Conservation (phyloP, 2,329 filamentous ascomycete species). For the Huntiella omanensis region DNA sequence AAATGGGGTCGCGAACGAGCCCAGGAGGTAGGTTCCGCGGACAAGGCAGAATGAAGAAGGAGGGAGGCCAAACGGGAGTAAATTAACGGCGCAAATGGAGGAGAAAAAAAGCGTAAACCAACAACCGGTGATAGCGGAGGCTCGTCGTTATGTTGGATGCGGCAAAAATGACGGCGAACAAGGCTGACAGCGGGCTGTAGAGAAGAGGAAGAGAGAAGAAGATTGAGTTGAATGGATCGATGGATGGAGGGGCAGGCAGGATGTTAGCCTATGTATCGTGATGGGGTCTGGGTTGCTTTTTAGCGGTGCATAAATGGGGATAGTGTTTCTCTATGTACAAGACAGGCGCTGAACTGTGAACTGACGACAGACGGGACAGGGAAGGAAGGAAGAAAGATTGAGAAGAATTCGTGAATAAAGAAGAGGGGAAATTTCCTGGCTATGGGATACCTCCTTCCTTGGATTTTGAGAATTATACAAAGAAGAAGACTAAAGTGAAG, state of each 20-base stretch:
- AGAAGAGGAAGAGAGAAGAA: background rate
- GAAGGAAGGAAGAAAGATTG: background rate
- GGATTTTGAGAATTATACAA: background rate
- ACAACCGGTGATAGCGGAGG: too few relatives aligned
- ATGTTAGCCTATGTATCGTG: too few relatives aligned
- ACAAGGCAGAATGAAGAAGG: background rate
- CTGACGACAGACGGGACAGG: background rate
- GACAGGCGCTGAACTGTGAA: slow-evolving; percentile 1
- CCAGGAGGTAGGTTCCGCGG: too few relatives aligned
- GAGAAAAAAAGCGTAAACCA: background rate
- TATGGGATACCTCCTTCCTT: too few relatives aligned
- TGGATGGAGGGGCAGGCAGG: too few relatives aligned
- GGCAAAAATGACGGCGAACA: too few relatives aligned
- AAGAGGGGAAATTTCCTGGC: background rate
- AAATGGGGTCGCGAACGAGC: too few relatives aligned
- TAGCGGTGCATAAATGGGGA: too few relatives aligned
- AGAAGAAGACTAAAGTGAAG: background rate
- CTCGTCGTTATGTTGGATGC: too few relatives aligned
- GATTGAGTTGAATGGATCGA: background rate
- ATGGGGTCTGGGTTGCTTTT: too few relatives aligned
- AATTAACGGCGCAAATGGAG: background rate
- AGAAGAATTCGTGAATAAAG: background rate
- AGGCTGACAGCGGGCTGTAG: too few relatives aligned
- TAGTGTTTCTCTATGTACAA: background rate
- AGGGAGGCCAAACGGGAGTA: background rate